These are phyloP conservation scores for Rhazya stricta DNA, from an alignment of 257 asterid genomes.

Conservation along the genomic window DNA sequence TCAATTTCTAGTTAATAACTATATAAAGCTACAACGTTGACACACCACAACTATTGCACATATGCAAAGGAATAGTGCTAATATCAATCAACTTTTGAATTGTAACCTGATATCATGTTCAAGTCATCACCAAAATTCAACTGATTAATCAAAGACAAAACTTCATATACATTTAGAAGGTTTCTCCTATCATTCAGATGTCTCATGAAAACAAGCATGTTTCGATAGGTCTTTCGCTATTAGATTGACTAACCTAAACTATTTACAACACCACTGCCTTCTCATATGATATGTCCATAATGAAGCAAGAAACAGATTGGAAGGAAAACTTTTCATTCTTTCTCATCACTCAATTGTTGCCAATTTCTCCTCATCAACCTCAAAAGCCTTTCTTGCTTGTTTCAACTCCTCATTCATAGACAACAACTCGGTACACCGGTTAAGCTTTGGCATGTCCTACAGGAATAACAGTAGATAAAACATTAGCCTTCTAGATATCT, in stretches of 20 bases:
- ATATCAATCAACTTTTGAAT: not conserved
- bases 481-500: not conserved
- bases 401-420: slow-evolving; percentile 87
- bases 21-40: too few relatives aligned
- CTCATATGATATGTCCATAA: not conserved
- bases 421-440: slow-evolving; percentile 73
- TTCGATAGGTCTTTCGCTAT: not conserved
- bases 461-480: slow-evolving; percentile 4
- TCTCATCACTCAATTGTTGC: slow-evolving; percentile 46
- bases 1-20: too few relatives aligned
- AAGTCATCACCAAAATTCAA: not conserved
- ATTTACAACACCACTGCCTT: not conserved
- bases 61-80: not conserved
- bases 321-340: not conserved
- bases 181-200: not conserved
- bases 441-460: slow-evolving; percentile 76
- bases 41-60: too few relatives aligned
- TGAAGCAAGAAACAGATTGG: not conserved
- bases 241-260: not conserved
- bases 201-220: not conserved
- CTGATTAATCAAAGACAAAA: too few relatives aligned
- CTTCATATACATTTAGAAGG: not conserved
- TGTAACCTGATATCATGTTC: not conserved
- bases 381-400: slow-evolving; percentile 83
- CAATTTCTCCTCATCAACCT: slow-evolving; percentile 80